A percentile compares a stretch with the other conserved stretches of the same genome.
Evolutionary conservation across 169 alveolate species (phyloP).

Genomic region (Plasmodium relictum): DNA sequence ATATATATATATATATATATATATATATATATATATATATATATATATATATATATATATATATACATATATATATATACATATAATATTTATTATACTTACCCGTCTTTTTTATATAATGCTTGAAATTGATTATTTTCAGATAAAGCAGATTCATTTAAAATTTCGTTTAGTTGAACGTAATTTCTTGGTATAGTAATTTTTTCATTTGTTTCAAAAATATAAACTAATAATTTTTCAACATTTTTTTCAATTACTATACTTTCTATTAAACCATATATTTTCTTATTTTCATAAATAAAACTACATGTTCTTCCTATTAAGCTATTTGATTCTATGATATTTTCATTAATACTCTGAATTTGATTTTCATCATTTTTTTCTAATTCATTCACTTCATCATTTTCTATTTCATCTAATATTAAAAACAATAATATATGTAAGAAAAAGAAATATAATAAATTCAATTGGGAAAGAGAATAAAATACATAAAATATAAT

Average conservation of each 20-base stretch:
- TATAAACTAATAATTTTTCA: slow-evolving; percentile 27
- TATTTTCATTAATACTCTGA: neutral
- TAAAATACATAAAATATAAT: neutral
- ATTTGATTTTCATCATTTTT: slow-evolving; percentile 15
- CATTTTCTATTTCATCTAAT: slow-evolving; percentile 25
- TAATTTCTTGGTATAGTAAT: slow-evolving; percentile 39
- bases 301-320: slow-evolving; percentile 69
- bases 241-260: slow-evolving; percentile 36
- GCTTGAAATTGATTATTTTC: slow-evolving; percentile 66
- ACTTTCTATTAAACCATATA: slow-evolving; percentile 48
- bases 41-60: neutral
- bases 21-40: slow-evolving; percentile 1
- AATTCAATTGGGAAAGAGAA: neutral
- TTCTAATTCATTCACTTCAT: neutral
- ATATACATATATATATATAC: neutral
- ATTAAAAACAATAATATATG: neutral
- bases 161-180: slow-evolving; percentile 48
- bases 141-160: slow-evolving; percentile 16
- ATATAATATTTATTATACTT: neutral
- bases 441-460: neutral
- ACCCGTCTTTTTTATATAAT: slow-evolving; percentile 70
- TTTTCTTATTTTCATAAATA: slow-evolving; percentile 45
- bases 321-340: slow-evolving; percentile 29
- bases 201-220: slow-evolving; percentile 42
- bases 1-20: neutral